These are phyloP conservation scores for Calocera viscosa DNA, from an alignment of 768 basidiomycete species.

Conservation along the genomic window DNA sequence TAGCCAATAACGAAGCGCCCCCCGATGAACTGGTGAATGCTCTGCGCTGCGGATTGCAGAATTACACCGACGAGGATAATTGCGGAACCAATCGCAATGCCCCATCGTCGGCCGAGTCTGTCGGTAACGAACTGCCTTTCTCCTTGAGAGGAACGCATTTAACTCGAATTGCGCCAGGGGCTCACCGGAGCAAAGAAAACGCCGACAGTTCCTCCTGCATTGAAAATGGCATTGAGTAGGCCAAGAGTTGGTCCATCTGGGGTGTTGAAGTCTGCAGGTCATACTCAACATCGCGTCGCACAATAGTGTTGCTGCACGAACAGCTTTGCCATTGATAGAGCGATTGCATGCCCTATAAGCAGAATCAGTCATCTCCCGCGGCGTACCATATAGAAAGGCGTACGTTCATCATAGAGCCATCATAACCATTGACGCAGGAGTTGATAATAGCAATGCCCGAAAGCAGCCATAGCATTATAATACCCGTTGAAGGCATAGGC, in stretches of 20 bases:
- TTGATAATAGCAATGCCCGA: constrained; percentile 25
- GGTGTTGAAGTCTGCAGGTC: neutral
- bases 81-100: constrained; percentile 57
- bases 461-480: constrained; percentile 20
- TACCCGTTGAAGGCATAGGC: constrained; percentile 9
- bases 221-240: constrained; percentile 51
- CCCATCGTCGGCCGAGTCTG: constrained; percentile 50
- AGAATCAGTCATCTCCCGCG: neutral
- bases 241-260: constrained; percentile 35
- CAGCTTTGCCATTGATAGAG: constrained; percentile 34
- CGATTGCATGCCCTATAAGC: neutral
- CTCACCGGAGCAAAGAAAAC: constrained; percentile 17
- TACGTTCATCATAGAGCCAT: constrained; percentile 21
- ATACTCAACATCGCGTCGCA: constrained; percentile 22
- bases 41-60: constrained; percentile 55
- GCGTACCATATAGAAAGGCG: neutral
- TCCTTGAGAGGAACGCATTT: neutral
- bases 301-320: constrained; percentile 45
- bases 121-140: constrained; percentile 41
- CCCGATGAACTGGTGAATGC: constrained; percentile 67
- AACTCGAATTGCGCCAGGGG: neutral
- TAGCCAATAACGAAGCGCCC: constrained; percentile 42
- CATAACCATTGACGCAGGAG: constrained; percentile 28
- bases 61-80: constrained; percentile 60
- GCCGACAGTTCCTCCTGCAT: constrained; percentile 3